These are phyloP conservation scores for Venturia carpophila DNA, from an alignment of 2,329 filamentous ascomycete species.

Conservation along the genomic window DNA sequence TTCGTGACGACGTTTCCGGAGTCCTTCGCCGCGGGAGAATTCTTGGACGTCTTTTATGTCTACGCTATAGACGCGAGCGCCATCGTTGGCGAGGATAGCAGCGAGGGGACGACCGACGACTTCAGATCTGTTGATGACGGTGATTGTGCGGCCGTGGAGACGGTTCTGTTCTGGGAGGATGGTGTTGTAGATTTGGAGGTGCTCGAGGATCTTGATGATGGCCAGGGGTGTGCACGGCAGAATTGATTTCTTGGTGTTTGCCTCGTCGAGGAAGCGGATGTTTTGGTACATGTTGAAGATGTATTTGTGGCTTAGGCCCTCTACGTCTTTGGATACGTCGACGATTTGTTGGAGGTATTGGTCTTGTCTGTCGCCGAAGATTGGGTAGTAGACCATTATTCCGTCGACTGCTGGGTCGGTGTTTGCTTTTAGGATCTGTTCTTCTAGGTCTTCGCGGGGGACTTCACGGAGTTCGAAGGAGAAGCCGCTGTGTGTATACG, in stretches of 20 bases:
- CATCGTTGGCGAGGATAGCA: constrained; percentile 89
- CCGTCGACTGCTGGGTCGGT: constrained; percentile 67
- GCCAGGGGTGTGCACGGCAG: constrained; percentile 93
- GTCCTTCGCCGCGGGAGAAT: constrained; percentile 82
- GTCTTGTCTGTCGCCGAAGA: constrained; percentile 86
- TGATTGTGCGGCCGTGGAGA: constrained; percentile 87
- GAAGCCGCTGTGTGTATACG: constrained; percentile 52
- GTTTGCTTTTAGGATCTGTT: constrained; percentile 80
- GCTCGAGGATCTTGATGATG: constrained; percentile 93
- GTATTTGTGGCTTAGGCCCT: constrained; percentile 87
- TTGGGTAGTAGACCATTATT: constrained; percentile 97
- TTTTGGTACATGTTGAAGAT: constrained; percentile 99
- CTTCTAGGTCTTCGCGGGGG: constrained; percentile 81
- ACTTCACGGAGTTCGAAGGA: constrained; percentile 77
- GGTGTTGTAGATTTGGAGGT: constrained; percentile 92
- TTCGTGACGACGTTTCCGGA: constrained; percentile 78
- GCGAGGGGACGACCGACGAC: constrained; percentile 91
- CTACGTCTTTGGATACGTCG: constrained; percentile 83
- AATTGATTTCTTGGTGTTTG: constrained; percentile 77
- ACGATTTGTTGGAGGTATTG: constrained; percentile 95
- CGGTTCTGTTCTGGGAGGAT: constrained; percentile 89
- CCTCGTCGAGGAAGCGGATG: constrained; percentile 81
- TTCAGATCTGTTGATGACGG: constrained; percentile 92
- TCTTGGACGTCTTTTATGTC: constrained; percentile 87
- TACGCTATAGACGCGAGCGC: constrained; percentile 89